Evolutionary conservation across 225 moss, liverwort and hornwort genomes (phyloP), one percentile per base, ranked within the genome.

Genomic region (Ulota crispa): DNA sequence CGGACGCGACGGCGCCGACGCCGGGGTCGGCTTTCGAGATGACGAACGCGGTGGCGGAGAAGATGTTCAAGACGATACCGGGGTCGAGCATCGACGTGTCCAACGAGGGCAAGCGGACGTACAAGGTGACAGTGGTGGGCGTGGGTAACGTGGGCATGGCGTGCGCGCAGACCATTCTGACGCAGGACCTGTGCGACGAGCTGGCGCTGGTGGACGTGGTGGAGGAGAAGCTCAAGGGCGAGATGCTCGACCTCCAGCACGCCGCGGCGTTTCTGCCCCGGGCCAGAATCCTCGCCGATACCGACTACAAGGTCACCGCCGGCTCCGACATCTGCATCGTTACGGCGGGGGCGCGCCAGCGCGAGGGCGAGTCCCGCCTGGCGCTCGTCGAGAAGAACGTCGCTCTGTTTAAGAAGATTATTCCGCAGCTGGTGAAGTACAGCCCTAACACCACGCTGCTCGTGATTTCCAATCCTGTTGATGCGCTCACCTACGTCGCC

Each of bases 141-240:
- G 97, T 97, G 19, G 97, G 97, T 7, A 97, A 95, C 75, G 97
- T 97, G 76, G 97, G 97, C 41, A 97, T 97, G 97, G 97, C 97
- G 42, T 97, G 97, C 39, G 97, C 93, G 31, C 97, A 97, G 78
- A 95, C 97, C 31, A 90, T 97, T 10, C 66, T 97, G 42, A 97
- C 97, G 0, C 90, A 93, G 54, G 92, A 97, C 52, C 78, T 97
- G n/a, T 86, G 85, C 31, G 95, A 97, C 54, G 89, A 92, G 76
- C 84, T 97, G 8, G 95, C 97, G 6, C 88, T 95, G 0, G 93
- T 93, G 57, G 97, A 97, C 79, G 92, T 97, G 21, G 83, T 86
- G 59, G 85, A 93, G 67, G 97, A 97, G 69, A 97, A 97, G 78
- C 89, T 97, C 4, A 92, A 95, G 9, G 97, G 97, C 7, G 97